Percentiles rank a stretch among this genome's conserved stretches.
Conservation (phyloP, 257 asterid species). For the Rauvolfia tetraphylla region DNA sequence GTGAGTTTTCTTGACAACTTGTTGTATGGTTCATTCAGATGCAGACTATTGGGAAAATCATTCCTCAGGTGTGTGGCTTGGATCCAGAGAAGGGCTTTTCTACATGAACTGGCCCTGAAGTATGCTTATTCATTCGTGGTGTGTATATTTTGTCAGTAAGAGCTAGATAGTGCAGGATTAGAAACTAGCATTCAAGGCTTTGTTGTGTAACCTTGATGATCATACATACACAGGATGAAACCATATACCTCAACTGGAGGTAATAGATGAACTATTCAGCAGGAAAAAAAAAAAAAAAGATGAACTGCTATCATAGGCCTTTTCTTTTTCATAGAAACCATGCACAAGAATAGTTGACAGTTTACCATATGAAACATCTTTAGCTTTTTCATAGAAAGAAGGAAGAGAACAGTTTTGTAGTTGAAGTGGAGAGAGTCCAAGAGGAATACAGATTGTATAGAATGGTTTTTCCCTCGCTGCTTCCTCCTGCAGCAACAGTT, state of each 20-base stretch:
- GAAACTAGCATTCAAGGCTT: not conserved
- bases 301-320: too few relatives aligned
- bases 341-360: not conserved
- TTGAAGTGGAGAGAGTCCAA: not conserved
- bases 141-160: not conserved
- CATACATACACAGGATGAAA: not conserved
- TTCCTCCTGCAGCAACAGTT: too few relatives aligned
- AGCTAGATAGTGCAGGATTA: not conserved
- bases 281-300: too few relatives aligned
- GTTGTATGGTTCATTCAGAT: not conserved
- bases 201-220: not conserved
- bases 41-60: conserved; percentile 8
- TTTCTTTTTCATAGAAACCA: too few relatives aligned
- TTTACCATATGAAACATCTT: not conserved
- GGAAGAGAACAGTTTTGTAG: not conserved
- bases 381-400: not conserved
- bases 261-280: too few relatives aligned
- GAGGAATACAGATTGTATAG: not conserved
- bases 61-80: conserved; percentile 25
- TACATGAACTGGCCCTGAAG: conserved; percentile 23
- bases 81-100: conserved; percentile 26
- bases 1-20: not conserved
- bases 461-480: not conserved
- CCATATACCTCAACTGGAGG: not conserved
- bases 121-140: not conserved